These are phyloP conservation scores for Aureococcus anophagefferens DNA, from an alignment of 108 stramenopile genomes.

Conservation along the genomic window DNA sequence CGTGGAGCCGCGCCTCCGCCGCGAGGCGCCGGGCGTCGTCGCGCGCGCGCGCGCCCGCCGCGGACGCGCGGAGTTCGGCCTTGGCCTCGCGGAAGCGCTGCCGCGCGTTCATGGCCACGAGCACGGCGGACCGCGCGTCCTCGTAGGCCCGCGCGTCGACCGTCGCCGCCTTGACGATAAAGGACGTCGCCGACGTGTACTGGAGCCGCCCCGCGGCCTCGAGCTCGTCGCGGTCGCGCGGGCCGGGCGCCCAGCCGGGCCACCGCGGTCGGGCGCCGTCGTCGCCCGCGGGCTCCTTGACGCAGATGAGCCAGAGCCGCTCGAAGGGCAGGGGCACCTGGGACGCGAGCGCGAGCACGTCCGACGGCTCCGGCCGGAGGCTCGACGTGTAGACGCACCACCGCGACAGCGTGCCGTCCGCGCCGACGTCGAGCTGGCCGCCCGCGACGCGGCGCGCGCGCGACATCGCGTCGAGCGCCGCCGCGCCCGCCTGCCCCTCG, in stretches of 20 bases:
- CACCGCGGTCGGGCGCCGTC: too few species aligned
- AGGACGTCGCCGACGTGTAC: background rate
- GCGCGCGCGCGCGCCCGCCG: background rate
- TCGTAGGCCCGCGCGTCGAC: background rate
- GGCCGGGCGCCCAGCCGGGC: background rate
- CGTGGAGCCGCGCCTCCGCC: background rate
- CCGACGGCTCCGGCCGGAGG: too few species aligned
- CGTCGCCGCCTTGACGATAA: background rate
- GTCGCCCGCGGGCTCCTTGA: background rate
- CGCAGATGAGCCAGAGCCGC: background rate
- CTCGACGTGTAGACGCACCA: background rate
- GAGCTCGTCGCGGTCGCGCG: too few species aligned
- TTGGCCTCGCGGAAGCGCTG: background rate
- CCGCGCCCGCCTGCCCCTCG: background rate
- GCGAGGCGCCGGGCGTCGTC: too few species aligned
- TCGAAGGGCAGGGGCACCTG: background rate
- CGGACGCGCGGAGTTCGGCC: background rate
- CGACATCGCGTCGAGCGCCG: background rate
- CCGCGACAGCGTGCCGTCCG: background rate
- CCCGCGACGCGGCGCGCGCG: background rate
- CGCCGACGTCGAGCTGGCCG: background rate
- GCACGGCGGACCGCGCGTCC: background rate
- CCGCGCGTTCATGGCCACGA: background rate
- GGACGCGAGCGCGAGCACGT: too few species aligned
- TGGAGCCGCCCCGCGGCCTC: too few species aligned